Base-by-base conservation (phyloP, 768 basidiomycete genomes). In the Pholiota molesta region DNA sequence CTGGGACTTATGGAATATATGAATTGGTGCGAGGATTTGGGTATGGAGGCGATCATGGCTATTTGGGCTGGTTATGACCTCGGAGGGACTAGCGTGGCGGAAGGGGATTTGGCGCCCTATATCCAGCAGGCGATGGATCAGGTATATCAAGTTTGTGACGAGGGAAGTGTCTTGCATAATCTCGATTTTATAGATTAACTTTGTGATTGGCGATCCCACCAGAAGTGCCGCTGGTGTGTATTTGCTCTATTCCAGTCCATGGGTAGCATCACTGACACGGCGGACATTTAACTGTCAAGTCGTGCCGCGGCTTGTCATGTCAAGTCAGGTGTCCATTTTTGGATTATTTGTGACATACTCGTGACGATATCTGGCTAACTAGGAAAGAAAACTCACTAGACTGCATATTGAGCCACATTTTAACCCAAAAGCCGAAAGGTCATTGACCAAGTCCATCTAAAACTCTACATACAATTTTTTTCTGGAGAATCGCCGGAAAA, bases 11-110 rank as follows among this genome's bases (percentile, higher is more conserved):
- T 84, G 5, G 86, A 88, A 59, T 87, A 86, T 66, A 72, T 89
- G 52, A 68, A 79, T 39, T 81, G 83, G 77, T 83, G 84, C 58
- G 86, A 89, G 67, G 86, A 88, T 62, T 68, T 85, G 65, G 79
- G 77, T 4, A 84, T 85, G 82, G 79, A 83, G 60, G 80, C 85
- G 5, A 85, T 88, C 66, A 86, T 88, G 85, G 86, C 83, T 23
- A 81, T 89, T 47, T 88, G 83, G 83, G 78, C 84, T 62, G 85
- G 84, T 78, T 87, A 80, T 66, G 77, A 83, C 0, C 78, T 88
- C 17, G 78, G 77, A 16, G 82, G 82, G 9, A 69, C 74, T 1
- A 81, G 77, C 53, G 67, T 85, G 28, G 60, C 82, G 6, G 81
- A 85, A 59, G 68, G 72, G 31, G 75, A 77, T 16, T 73, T 87